phyloP scores from a whole-genome alignment of 2,329 filamentous ascomycete species.

The Paraconiothyrium brasiliense region DNA sequence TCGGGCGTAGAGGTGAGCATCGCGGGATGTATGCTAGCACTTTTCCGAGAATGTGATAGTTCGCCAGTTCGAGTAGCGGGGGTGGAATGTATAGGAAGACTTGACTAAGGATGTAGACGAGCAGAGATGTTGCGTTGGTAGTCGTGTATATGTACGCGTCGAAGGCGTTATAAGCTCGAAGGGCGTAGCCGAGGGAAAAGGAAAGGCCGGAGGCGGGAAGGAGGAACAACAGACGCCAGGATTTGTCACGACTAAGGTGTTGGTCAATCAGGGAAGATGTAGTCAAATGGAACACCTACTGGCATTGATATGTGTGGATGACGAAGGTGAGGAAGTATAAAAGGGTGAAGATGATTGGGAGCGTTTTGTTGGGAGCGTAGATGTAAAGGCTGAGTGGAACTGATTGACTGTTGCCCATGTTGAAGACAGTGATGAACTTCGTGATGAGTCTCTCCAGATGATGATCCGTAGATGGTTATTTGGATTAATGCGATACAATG shows the following conservation, averaged over 20 bases:
- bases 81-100: slow-evolving; percentile 43
- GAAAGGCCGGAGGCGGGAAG: slow-evolving; percentile 61
- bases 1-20: slow-evolving; percentile 55
- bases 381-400: slow-evolving; percentile 21
- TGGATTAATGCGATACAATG: no score
- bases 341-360: slow-evolving; percentile 61
- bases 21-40: slow-evolving; percentile 67
- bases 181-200: slow-evolving; percentile 63
- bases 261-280: background rate
- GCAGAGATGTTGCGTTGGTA: slow-evolving; percentile 52
- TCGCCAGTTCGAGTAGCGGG: slow-evolving; percentile 58
- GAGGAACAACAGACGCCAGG: slow-evolving; percentile 61
- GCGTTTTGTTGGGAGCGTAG: slow-evolving; percentile 61
- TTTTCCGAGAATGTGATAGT: slow-evolving; percentile 67
- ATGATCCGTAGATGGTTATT: no score
- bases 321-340: slow-evolving; percentile 53
- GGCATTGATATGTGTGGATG: slow-evolving; percentile 61
- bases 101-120: slow-evolving; percentile 43
- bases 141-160: slow-evolving; percentile 56
- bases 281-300: slow-evolving; percentile 51
- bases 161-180: slow-evolving; percentile 60
- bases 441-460: no score
- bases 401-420: background rate
- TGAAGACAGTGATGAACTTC: background rate
- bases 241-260: slow-evolving; percentile 58